Evolutionary conservation across 2,329 filamentous ascomycete species (phyloP), one percentile per base, ranked within the genome.

Genomic region (Cladorrhinum sp.): DNA sequence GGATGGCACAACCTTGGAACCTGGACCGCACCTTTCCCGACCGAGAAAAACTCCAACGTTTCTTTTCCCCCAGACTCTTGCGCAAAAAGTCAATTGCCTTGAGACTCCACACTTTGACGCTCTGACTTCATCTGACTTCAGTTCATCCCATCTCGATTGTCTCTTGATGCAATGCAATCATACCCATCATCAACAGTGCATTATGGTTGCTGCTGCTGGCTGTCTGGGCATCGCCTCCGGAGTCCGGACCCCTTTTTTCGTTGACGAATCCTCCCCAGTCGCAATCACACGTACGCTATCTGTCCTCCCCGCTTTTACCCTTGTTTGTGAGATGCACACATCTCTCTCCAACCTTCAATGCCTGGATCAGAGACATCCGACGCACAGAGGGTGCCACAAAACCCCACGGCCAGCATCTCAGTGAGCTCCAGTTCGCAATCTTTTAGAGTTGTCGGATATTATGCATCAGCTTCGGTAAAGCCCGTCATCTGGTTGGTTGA

Each of bases 211-310:
- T 46, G 18, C 16, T 46, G 10, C 16, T 18, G 18, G 42, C 42
- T 10, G 42, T 21, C 42, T 46, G n/a, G 18, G 42, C 42, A 21
- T 46, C n/a, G n/a, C 42, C 42, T 20, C 42, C 42, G 23, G 33
- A 46, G 42, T 21, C 42, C 42, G 48, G 42, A 46, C 56, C 58
- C 59, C 59, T 66, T 62, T 65, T 28, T 60, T 60, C 63, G 36
- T 63, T 59, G 63, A 60, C 62, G 64, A 68, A 68, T 69, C 64
- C 61, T 66, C 60, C 65, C 62, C 60, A 65, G 51, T 55, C 64
- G 63, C 67, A 66, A 67, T 68, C 67, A 67, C 66, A 64, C n/a
- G n/a, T n/a, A n/a, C 68, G 66, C 67, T 69, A 69, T 67, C 62
- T 64, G 49, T 36, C 57, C 63, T 59, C 67, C 67, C 68, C 68